These are phyloP conservation scores for Urtica urens DNA, from an alignment of 306 rosid species.

Conservation along the genomic window DNA sequence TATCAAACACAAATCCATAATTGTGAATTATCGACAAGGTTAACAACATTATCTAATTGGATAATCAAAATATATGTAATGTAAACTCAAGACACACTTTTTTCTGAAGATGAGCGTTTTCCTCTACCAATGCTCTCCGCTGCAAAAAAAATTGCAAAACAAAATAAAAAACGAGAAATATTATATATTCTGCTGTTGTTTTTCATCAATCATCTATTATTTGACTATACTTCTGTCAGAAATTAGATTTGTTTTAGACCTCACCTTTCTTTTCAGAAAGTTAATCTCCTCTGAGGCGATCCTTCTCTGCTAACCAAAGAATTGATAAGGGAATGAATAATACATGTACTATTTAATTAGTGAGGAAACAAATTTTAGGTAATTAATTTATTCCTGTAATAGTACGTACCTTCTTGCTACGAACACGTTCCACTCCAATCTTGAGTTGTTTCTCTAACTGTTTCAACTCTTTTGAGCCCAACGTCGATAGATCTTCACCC, in stretches of 20 bases:
- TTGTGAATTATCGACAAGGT: not conserved
- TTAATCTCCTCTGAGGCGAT: conserved; percentile 21
- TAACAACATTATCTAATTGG: not conserved
- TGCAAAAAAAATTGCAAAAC: not conserved
- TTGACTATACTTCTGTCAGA: not conserved
- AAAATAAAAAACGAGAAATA: not conserved
- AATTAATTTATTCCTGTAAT: too few relatives aligned
- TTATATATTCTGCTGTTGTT: not conserved
- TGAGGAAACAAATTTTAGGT: not conserved
- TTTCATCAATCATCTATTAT: not conserved
- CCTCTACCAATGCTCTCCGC: conserved; percentile 27
- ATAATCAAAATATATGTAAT: not conserved
- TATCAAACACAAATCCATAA: not conserved
- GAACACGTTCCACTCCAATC: conserved; percentile 30
- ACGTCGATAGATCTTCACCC: conserved; percentile 34
- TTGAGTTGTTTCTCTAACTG: conserved; percentile 38
- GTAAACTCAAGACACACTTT: conserved; percentile 20
- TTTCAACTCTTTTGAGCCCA: conserved; percentile 36
- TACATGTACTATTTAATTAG: not conserved
- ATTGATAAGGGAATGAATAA: not conserved
- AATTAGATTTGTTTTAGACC: not conserved
- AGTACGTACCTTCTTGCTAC: conserved; percentile 21
- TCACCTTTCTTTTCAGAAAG: conserved; percentile 31
- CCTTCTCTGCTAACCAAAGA: conserved; percentile 22
- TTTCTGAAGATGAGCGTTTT: conserved; percentile 26